Conservation (phyloP, 2,329 filamentous ascomycete species). For the Trichoderma citrinoviride region DNA sequence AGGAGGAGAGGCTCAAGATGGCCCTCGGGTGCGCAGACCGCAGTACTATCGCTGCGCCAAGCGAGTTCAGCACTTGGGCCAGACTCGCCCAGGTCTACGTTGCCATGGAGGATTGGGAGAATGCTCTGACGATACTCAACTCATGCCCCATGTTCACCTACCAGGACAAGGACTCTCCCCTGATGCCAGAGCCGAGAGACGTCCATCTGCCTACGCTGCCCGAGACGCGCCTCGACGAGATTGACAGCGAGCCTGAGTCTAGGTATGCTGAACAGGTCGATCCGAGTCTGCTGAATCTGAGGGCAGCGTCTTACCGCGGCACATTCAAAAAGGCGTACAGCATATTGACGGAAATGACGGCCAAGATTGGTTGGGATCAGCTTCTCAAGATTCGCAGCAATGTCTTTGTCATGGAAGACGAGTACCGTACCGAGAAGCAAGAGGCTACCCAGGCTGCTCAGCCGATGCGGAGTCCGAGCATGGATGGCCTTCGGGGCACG, state of each 20-base stretch:
- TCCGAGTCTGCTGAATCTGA: constrained; percentile 77
- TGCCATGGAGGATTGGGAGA: constrained; percentile 91
- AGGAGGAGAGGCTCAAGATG: constrained; percentile 71
- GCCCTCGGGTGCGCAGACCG: constrained; percentile 91
- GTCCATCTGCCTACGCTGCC: constrained; percentile 82
- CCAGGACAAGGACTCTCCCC: constrained; percentile 92
- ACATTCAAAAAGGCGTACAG: constrained; percentile 95
- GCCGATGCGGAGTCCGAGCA: constrained; percentile 71
- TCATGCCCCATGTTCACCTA: constrained; percentile 99
- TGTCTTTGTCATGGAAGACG: constrained; percentile 99
- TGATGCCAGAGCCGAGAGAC: constrained; percentile 89
- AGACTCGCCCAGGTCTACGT: constrained; percentile 91
- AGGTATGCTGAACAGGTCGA: constrained; percentile 83
- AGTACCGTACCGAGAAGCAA: constrained; percentile 87
- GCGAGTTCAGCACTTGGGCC: constrained; percentile 97
- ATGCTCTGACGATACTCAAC: constrained; percentile 91
- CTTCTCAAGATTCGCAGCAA: constrained; percentile 91
- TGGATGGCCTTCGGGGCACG: constrained; percentile 70
- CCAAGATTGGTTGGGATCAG: constrained; percentile 97
- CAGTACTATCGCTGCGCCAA: constrained; percentile 90
- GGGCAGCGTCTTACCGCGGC: constrained; percentile 86
- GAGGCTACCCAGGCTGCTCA: constrained; percentile 49
- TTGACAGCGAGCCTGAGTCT: constrained; percentile 84
- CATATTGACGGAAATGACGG: constrained; percentile 91
- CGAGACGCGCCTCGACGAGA: constrained; percentile 90